Conservation (phyloP, 2,329 filamentous ascomycete genomes). For the Penicillium brasilianum region DNA sequence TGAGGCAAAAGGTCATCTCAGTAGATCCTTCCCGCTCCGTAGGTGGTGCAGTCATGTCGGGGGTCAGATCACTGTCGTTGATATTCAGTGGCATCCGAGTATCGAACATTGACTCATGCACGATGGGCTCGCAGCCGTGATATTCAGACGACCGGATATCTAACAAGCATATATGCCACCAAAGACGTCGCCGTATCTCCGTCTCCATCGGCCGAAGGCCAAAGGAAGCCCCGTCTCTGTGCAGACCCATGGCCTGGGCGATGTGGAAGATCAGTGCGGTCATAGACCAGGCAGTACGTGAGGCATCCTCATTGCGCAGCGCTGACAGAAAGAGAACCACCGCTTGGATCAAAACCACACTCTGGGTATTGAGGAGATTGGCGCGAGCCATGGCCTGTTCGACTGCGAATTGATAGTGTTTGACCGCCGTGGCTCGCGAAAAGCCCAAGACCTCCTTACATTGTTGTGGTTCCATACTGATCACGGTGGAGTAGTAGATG, state of each 20-base stretch:
- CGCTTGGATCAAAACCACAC: constrained; percentile 62
- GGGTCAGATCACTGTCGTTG: constrained; percentile 54
- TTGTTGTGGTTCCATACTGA: constrained; percentile 55
- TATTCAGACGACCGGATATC: constrained; percentile 53
- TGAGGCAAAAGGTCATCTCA: constrained; percentile 55
- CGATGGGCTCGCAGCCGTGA: constrained; percentile 50
- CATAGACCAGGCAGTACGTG: constrained; percentile 37
- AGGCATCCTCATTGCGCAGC: constrained; percentile 37
- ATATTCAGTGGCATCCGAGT: constrained; percentile 55
- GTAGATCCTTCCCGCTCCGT: constrained; percentile 53
- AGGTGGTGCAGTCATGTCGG: constrained; percentile 52
- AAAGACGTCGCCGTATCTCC: constrained; percentile 55
- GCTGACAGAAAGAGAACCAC: constrained; percentile 62
- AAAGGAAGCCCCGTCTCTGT: constrained; percentile 52
- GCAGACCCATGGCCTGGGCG: constrained; percentile 39
- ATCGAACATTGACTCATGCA: constrained; percentile 48
- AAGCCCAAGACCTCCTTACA: constrained; percentile 53
- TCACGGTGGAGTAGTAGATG: constrained; percentile 63
- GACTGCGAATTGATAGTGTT: constrained; percentile 61
- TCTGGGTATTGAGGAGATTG: constrained; percentile 63
- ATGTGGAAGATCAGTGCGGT: constrained; percentile 37
- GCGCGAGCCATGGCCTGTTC: constrained; percentile 65
- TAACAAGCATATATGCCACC: constrained; percentile 54
- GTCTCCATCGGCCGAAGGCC: constrained; percentile 51
- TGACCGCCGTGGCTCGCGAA: constrained; percentile 51